Percentiles rank a stretch among this genome's conserved stretches.
These are phyloP conservation scores for Blastobotrys buckinghamii DNA, from an alignment of 1,139 yeast species.

Conservation along the genomic window DNA sequence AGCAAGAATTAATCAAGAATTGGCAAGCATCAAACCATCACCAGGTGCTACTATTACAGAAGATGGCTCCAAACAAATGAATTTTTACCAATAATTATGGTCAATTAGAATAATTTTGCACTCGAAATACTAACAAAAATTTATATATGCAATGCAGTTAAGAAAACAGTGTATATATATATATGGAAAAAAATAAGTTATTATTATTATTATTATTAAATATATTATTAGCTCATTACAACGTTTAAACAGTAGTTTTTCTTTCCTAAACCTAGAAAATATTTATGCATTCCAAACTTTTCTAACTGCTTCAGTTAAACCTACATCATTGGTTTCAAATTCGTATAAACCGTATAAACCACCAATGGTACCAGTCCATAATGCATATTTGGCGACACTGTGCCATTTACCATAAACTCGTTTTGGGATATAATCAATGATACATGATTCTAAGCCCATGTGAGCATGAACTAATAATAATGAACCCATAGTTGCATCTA, in stretches of 20 bases:
- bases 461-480: constrained; percentile 67
- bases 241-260: too few species aligned
- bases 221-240: too few species aligned
- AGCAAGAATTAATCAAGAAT: background rate
- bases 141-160: too few species aligned
- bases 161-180: too few species aligned
- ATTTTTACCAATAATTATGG: too few species aligned
- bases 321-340: constrained; percentile 72
- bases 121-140: too few species aligned
- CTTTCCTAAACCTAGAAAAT: too few species aligned
- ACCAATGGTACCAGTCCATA: constrained; percentile 65
- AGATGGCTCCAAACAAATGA: too few species aligned
- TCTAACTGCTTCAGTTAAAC: constrained; percentile 39
- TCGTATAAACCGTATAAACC: constrained; percentile 78
- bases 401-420: constrained; percentile 76
- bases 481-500: constrained; percentile 65
- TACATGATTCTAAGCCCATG: constrained; percentile 79
- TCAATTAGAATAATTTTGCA: too few species aligned
- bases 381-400: constrained; percentile 53
- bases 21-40: background rate
- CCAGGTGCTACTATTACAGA: too few species aligned
- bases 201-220: too few species aligned
- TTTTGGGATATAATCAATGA: constrained; percentile 81
- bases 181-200: too few species aligned
- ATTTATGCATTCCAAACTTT: constrained; percentile 39